These are phyloP conservation scores for Scytalidium sp. DNA, from an alignment of 2,329 filamentous ascomycete species.

Conservation along the genomic window DNA sequence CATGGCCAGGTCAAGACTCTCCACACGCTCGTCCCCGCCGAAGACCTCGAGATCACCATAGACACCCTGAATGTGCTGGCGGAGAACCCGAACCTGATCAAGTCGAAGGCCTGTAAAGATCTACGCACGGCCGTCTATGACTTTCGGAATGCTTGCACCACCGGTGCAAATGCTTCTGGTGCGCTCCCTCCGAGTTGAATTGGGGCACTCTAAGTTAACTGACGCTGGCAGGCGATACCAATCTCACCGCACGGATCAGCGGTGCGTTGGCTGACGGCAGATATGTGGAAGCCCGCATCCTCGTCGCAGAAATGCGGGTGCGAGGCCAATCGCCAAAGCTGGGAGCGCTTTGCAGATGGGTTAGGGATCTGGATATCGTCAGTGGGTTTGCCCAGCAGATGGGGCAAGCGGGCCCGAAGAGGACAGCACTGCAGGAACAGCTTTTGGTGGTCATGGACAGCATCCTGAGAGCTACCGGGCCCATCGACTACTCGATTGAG, in stretches of 20 bases:
- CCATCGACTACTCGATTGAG: constrained; percentile 48
- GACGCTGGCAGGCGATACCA: constrained; percentile 45
- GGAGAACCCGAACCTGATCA: constrained; percentile 59
- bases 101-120: constrained; percentile 66
- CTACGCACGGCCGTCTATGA: constrained; percentile 65
- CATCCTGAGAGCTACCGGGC: constrained; percentile 60
- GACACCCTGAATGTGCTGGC: constrained; percentile 60
- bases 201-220: constrained; percentile 5
- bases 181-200: constrained; percentile 13
- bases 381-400: constrained; percentile 60
- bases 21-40: constrained; percentile 53
- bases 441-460: constrained; percentile 61
- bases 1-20: constrained; percentile 46
- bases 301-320: constrained; percentile 69
- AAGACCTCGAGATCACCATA: constrained; percentile 65
- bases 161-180: constrained; percentile 58
- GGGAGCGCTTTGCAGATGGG: constrained; percentile 69
- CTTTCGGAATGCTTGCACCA: constrained; percentile 67
- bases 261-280: constrained; percentile 63
- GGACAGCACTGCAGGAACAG: constrained; percentile 47
- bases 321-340: constrained; percentile 63
- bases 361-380: constrained; percentile 67
- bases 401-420: constrained; percentile 33
- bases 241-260: constrained; percentile 64
- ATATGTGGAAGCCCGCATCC: constrained; percentile 61